These are phyloP conservation scores for Pyrus betulifolia DNA, from an alignment of 306 rosid species.

Conservation along the genomic window DNA sequence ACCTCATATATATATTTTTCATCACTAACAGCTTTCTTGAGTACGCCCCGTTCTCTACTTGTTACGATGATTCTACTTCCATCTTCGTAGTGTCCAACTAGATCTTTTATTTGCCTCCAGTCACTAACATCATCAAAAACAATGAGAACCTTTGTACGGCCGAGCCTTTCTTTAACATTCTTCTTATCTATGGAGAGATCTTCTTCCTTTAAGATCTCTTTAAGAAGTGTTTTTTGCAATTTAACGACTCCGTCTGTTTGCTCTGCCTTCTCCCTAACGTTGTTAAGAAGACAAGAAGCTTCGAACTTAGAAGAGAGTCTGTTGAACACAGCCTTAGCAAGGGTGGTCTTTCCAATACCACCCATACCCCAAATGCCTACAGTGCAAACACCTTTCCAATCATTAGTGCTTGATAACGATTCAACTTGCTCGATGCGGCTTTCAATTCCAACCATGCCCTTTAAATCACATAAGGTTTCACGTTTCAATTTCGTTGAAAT, in stretches of 20 bases:
- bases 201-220: not conserved
- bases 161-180: not conserved
- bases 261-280: not conserved
- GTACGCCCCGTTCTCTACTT: not conserved
- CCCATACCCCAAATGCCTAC: conserved; percentile 27
- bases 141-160: not conserved
- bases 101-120: not conserved
- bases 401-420: not conserved
- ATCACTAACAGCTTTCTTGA: not conserved
- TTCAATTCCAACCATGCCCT: conserved; percentile 7
- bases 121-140: conserved; percentile 12
- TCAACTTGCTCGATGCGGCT: not conserved
- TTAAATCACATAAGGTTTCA: not conserved
- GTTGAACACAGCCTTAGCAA: not conserved
- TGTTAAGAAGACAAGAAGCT: not conserved
- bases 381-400: not conserved
- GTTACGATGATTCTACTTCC: not conserved
- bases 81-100: not conserved
- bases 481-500: not conserved
- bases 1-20: not conserved
- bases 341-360: not conserved
- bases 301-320: not conserved
- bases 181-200: not conserved
- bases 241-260: not conserved
- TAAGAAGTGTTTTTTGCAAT: not conserved